Conservation (phyloP, 768 basidiomycete species). For the Phanerochaete sordida region DNA sequence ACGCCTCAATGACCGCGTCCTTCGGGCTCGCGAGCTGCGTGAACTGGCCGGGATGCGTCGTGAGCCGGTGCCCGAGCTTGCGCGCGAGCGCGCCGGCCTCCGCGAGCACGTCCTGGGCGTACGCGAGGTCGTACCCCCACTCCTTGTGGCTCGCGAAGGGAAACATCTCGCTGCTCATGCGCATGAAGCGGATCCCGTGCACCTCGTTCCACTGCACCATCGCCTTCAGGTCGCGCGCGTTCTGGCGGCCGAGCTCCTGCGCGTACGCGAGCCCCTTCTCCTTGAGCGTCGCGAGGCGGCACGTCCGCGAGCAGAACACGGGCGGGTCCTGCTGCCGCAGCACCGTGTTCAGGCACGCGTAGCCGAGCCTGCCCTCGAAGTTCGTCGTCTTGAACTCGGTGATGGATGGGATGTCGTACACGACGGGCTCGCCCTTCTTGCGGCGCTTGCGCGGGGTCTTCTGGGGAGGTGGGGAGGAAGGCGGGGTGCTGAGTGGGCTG, state of each 20-base stretch:
- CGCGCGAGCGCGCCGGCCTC: constrained; percentile 44
- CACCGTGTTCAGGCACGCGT: constrained; percentile 86
- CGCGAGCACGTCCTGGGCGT: constrained; percentile 55
- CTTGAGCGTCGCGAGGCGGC: constrained; percentile 70
- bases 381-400: constrained; percentile 55
- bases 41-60: constrained; percentile 86
- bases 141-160: constrained; percentile 82
- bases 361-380: constrained; percentile 58
- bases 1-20: constrained; percentile 66
- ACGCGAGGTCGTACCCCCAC: constrained; percentile 80
- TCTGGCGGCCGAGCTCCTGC: constrained; percentile 78
- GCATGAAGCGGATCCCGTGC: constrained; percentile 82
- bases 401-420: constrained; percentile 71
- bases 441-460: constrained; percentile 26
- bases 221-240: constrained; percentile 64
- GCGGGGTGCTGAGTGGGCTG: constrained; percentile 18
- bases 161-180: constrained; percentile 90
- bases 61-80: constrained; percentile 58
- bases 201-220: constrained; percentile 91
- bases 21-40: constrained; percentile 81
- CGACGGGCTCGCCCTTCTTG: constrained; percentile 42
- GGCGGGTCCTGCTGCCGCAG: constrained; percentile 69
- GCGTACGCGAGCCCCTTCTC: constrained; percentile 76
- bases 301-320: constrained; percentile 59
- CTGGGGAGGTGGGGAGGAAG: not conserved